These are phyloP conservation scores for Colletotrichum endophyticum DNA, from an alignment of 2,329 filamentous ascomycete genomes.

Conservation along the genomic window DNA sequence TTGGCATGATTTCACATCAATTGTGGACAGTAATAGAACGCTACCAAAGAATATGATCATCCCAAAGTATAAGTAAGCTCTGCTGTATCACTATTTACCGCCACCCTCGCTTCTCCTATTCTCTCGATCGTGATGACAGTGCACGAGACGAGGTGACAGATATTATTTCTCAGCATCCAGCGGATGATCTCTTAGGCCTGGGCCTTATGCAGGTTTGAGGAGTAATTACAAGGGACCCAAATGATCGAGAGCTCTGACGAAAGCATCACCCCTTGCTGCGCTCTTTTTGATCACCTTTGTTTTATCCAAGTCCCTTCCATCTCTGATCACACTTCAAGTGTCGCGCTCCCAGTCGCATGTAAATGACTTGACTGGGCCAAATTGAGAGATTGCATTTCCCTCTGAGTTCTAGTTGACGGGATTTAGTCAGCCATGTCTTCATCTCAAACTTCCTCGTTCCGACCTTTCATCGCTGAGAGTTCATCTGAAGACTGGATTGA, in stretches of 20 bases:
- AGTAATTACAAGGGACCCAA: neutral
- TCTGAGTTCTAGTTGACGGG: fast-evolving
- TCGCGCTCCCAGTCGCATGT: neutral
- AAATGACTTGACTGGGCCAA: neutral
- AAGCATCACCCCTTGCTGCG: neutral
- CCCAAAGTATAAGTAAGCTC: neutral
- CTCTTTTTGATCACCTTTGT: neutral
- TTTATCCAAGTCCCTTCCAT: neutral
- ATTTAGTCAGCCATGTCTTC: neutral
- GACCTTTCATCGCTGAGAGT: neutral
- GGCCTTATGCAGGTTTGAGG: neutral
- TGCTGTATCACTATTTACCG: neutral
- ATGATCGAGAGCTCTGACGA: neutral
- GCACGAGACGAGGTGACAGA: too few species aligned
- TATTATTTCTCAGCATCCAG: fast-evolving
- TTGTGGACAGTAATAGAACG: fast-evolving
- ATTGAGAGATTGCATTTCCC: neutral
- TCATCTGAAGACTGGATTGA: neutral
- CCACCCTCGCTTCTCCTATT: fast-evolving
- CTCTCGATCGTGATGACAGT: neutral
- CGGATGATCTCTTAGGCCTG: fast-evolving
- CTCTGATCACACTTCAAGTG: neutral
- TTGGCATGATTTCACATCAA: neutral
- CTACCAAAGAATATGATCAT: neutral
- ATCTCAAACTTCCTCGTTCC: neutral